phyloP scores from a whole-genome alignment of 768 basidiomycete species.

The Podaxis sp. region DNA sequence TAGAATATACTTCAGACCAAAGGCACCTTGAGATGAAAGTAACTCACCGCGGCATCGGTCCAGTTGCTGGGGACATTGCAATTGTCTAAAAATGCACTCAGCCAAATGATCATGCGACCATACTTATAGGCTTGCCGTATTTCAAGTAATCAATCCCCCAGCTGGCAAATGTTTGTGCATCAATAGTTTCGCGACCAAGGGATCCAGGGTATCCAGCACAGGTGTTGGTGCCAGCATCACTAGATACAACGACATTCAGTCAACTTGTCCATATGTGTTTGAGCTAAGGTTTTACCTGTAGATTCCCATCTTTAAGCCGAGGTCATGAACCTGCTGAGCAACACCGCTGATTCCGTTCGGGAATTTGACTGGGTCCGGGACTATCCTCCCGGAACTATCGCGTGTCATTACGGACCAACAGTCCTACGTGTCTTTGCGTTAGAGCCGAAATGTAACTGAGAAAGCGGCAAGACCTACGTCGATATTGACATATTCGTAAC shows the following conservation, averaged over 20 bases:
- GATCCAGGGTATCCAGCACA: constrained; percentile 57
- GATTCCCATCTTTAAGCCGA: constrained; percentile 48
- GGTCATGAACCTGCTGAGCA: constrained; percentile 38
- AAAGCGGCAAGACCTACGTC: constrained; percentile 29
- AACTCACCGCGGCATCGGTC: constrained; percentile 36
- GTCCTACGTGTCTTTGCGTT: constrained; percentile 27
- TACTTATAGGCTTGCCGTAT: constrained; percentile 34
- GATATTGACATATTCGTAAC: constrained; percentile 49
- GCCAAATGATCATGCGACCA: background rate
- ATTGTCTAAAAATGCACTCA: constrained; percentile 32
- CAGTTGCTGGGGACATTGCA: constrained; percentile 51
- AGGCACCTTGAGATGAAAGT: background rate
- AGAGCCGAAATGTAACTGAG: background rate
- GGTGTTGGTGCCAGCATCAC: constrained; percentile 49
- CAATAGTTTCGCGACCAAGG: constrained; percentile 41
- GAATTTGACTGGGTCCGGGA: constrained; percentile 49
- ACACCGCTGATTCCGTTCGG: constrained; percentile 45
- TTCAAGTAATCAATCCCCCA: constrained; percentile 59
- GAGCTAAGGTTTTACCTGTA: constrained; percentile 31
- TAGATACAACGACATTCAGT: constrained; percentile 13
- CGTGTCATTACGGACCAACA: constrained; percentile 42
- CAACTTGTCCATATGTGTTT: background rate
- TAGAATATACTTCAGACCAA: background rate
- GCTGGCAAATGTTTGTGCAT: constrained; percentile 45
- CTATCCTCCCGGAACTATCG: constrained; percentile 36